phyloP scores from a whole-genome alignment of 495 filamentous ascomycete species.

The Daldinia decipiens region DNA sequence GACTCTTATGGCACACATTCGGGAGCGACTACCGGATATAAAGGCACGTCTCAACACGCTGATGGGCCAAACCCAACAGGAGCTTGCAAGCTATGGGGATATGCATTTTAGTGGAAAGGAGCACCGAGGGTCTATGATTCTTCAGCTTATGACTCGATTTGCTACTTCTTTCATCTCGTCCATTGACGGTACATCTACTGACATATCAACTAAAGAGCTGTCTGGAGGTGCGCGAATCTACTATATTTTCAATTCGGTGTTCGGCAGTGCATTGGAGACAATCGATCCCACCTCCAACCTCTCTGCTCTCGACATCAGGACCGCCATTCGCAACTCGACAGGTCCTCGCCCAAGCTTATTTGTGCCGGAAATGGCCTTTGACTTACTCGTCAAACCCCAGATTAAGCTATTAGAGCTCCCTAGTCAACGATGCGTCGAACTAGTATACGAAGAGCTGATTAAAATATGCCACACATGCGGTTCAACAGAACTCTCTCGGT shows the following conservation, averaged over 20 bases:
- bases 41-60: slow-evolving; percentile 96
- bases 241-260: slow-evolving; percentile 99
- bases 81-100: slow-evolving; percentile 97
- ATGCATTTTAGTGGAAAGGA: slow-evolving; percentile 98
- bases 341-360: slow-evolving; percentile 95
- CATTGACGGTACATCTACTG: slow-evolving; percentile 97
- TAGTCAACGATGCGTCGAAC: slow-evolving; percentile 94
- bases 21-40: slow-evolving; percentile 95
- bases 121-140: slow-evolving; percentile 90
- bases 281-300: slow-evolving; percentile 96
- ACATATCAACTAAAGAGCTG: slow-evolving; percentile 98
- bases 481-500: slow-evolving; percentile 89
- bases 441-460: slow-evolving; percentile 98
- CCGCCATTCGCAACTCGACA: slow-evolving; percentile 97
- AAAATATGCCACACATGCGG: slow-evolving; percentile 99
- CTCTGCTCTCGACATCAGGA: slow-evolving; percentile 95
- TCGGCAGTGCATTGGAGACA: slow-evolving; percentile 94
- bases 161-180: slow-evolving; percentile 98
- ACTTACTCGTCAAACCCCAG: slow-evolving; percentile 96
- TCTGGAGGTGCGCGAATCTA: slow-evolving; percentile 97
- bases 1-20: slow-evolving; percentile 95
- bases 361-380: slow-evolving; percentile 96
- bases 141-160: slow-evolving; percentile 98
- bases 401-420: slow-evolving; percentile 97
- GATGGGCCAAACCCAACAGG: slow-evolving; percentile 99